Conservation (phyloP, 768 basidiomycete species). For the Pleurotus ostreatus region DNA sequence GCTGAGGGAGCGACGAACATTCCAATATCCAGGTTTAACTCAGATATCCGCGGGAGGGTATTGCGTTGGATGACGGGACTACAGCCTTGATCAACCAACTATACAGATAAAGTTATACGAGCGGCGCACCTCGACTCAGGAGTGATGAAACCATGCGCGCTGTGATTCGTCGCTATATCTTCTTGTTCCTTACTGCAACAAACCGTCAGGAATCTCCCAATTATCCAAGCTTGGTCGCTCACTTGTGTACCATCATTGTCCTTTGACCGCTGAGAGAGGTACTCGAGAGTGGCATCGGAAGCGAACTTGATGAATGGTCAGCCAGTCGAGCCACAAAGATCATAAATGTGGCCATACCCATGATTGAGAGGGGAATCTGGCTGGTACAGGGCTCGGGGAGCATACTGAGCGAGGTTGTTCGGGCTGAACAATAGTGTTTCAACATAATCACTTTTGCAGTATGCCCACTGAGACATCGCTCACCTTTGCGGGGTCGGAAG, state of each 20-base stretch:
- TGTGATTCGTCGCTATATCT: conserved; percentile 15
- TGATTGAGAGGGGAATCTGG: conserved; percentile 25
- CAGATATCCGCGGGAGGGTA: conserved; percentile 12
- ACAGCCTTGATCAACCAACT: conserved; percentile 1
- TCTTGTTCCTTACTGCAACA: conserved; percentile 15
- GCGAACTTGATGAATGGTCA: conserved; percentile 14
- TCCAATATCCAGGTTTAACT: neutral
- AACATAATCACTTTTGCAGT: neutral
- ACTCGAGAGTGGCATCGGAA: conserved; percentile 8
- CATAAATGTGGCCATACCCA: conserved; percentile 13
- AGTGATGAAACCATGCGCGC: conserved; percentile 35
- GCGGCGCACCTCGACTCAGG: conserved; percentile 41
- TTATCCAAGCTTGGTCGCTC: conserved; percentile 2
- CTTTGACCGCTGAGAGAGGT: conserved; percentile 13
- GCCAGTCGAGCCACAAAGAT: conserved; percentile 6
- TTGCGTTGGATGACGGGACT: conserved; percentile 22
- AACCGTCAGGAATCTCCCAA: conserved; percentile 1
- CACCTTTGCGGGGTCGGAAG: conserved; percentile 35
- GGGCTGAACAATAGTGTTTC: conserved; percentile 17
- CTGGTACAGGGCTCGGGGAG: conserved; percentile 15
- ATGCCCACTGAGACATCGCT: conserved; percentile 1
- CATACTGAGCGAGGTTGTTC: conserved; percentile 24
- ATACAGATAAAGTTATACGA: neutral
- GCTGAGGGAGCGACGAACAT: neutral
- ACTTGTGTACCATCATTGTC: conserved; percentile 14